These are phyloP conservation scores for Leccinum fallax DNA, from an alignment of 1,284 basidiomycete species.

Conservation along the genomic window DNA sequence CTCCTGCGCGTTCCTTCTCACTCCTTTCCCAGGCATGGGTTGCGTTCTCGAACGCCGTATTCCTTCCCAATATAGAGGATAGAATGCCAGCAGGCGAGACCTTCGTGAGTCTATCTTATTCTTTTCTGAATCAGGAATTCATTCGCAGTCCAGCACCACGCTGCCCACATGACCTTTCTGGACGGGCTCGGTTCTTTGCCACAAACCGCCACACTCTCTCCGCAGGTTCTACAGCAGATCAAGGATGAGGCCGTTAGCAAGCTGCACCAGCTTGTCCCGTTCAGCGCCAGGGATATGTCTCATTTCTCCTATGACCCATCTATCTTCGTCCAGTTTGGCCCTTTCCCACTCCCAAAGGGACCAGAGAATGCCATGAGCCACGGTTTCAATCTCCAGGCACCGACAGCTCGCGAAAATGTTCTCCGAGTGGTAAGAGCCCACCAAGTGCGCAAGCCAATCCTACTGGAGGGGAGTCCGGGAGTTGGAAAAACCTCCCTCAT, in stretches of 20 bases:
- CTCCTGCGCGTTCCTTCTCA: constrained; percentile 11
- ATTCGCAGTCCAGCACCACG: constrained; percentile 66
- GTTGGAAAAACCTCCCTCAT: constrained; percentile 99
- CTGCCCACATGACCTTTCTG: constrained; percentile 83
- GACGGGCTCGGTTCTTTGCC: constrained; percentile 84
- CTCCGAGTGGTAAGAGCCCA: constrained; percentile 90
- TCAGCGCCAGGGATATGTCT: constrained; percentile 34
- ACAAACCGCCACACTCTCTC: constrained; percentile 61
- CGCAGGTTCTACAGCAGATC: constrained; percentile 49
- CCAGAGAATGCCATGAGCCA: constrained; percentile 39
- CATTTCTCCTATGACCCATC: constrained; percentile 40
- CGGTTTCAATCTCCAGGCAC: constrained; percentile 85
- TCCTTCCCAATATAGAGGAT: constrained; percentile 37
- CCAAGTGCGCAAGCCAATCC: constrained; percentile 89
- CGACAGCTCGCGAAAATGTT: constrained; percentile 88
- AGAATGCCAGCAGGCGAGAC: constrained; percentile 52
- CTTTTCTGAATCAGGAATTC: constrained; percentile 6
- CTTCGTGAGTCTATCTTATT: constrained; percentile 61
- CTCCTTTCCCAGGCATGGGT: constrained; percentile 79
- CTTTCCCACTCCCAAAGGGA: constrained; percentile 76
- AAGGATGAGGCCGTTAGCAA: constrained; percentile 51
- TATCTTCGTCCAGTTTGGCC: constrained; percentile 64
- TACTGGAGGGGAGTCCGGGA: constrained; percentile 97
- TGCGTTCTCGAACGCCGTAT: constrained; percentile 77
- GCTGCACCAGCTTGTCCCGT: constrained; percentile 55